Evolutionary conservation across 176 grass and related monocot genomes (phyloP).

Genomic region (Ampelocalamus luodianensis): DNA sequence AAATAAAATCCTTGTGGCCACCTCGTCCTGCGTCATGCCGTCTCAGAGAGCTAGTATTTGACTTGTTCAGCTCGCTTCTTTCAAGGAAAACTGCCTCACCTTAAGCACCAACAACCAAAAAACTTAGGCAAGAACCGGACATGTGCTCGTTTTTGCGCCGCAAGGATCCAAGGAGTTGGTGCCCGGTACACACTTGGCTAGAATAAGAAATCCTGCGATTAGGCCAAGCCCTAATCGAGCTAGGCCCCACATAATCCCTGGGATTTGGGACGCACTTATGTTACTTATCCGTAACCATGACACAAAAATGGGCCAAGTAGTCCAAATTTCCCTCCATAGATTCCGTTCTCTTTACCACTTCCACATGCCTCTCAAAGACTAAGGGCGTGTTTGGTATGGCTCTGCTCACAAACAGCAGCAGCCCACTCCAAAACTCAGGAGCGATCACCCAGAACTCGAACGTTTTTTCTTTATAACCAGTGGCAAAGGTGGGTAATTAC

Average conservation of each 20-base stretch:
- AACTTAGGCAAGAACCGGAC: constrained; percentile 9
- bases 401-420: too few relatives aligned
- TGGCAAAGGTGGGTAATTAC: too few relatives aligned
- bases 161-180: constrained; percentile 38
- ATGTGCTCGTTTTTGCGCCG: constrained; percentile 41
- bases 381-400: too few relatives aligned
- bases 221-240: background rate
- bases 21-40: background rate
- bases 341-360: background rate
- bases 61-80: constrained; percentile 25
- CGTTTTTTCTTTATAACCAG: too few relatives aligned
- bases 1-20: background rate
- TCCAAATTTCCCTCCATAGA: constrained; percentile 2
- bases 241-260: constrained; percentile 21
- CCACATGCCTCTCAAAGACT: background rate
- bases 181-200: constrained; percentile 37
- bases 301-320: background rate
- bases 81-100: constrained; percentile 24
- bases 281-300: constrained; percentile 16
- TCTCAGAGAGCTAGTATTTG: constrained; percentile 29
- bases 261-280: background rate
- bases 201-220: constrained; percentile 16
- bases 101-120: constrained; percentile 6
- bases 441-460: too few relatives aligned
- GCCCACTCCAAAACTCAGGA: too few relatives aligned